Percentiles rank a stretch among this genome's conserved stretches.
These are phyloP conservation scores for Xanthoconium stramineum DNA, from an alignment of 768 basidiomycete species.

Conservation along the genomic window DNA sequence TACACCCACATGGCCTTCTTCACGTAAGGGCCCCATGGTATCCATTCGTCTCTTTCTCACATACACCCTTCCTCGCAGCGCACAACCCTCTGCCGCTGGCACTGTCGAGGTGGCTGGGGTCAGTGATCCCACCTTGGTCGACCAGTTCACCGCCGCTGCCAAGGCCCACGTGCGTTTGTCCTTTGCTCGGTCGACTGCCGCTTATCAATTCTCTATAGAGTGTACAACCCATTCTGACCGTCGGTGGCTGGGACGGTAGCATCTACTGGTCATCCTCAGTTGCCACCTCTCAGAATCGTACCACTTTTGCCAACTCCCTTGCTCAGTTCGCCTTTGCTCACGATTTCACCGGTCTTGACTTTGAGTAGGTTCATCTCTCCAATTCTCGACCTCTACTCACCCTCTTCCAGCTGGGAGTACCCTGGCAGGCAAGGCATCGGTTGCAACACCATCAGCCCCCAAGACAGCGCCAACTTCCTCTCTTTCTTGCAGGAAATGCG, in stretches of 20 bases:
- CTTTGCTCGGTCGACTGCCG: no score
- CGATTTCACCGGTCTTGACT: conserved; percentile 61
- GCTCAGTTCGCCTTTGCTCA: conserved; percentile 46
- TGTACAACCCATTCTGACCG: conserved; percentile 55
- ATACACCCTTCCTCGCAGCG: conserved; percentile 8
- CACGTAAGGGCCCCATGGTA: conserved; percentile 33
- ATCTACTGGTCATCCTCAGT: conserved; percentile 60
- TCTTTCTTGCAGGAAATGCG: conserved; percentile 72
- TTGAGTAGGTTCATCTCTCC: conserved; percentile 47
- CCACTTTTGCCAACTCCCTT: conserved; percentile 54
- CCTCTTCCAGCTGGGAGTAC: conserved; percentile 75
- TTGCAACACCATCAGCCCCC: conserved; percentile 60
- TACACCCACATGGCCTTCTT: conserved; percentile 70
- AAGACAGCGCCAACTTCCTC: conserved; percentile 79
- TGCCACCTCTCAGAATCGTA: conserved; percentile 51
- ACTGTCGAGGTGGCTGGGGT: conserved; percentile 10
- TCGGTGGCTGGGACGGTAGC: conserved; percentile 70
- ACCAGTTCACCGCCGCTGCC: conserved; percentile 25
- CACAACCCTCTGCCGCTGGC: conserved; percentile 19
- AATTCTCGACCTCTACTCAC: not conserved
- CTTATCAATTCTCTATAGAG: conserved; percentile 31
- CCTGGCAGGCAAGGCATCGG: conserved; percentile 64
- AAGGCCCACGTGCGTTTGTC: conserved; percentile 20
- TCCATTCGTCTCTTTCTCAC: not conserved
- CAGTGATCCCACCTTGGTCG: conserved; percentile 2